phyloP scores from a whole-genome alignment of 495 filamentous ascomycete genomes.

The Extremus antarcticus region DNA sequence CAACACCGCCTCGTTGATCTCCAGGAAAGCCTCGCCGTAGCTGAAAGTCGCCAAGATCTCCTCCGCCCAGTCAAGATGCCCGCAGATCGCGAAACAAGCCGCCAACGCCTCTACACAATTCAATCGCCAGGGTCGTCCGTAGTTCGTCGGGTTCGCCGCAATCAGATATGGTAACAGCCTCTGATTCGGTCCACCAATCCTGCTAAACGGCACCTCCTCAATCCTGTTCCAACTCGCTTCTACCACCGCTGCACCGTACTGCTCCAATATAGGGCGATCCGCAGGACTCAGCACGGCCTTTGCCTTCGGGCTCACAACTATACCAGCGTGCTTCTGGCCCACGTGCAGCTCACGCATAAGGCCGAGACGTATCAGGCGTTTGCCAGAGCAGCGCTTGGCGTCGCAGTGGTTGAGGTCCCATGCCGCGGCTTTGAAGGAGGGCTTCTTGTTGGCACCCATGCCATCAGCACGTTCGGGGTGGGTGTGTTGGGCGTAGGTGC shows the following conservation, averaged over 20 bases:
- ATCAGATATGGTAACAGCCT: slow-evolving; percentile 75
- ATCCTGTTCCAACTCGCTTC: slow-evolving; percentile 95
- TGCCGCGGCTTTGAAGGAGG: slow-evolving; percentile 81
- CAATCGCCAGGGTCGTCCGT: slow-evolving; percentile 83
- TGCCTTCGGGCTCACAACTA: slow-evolving; percentile 87
- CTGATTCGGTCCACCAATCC: slow-evolving; percentile 64
- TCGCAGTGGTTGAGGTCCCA: slow-evolving; percentile 98
- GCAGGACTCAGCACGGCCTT: slow-evolving; percentile 72
- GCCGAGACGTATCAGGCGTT: slow-evolving; percentile 80
- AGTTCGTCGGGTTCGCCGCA: slow-evolving; percentile 94
- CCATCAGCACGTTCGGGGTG: slow-evolving; percentile 25
- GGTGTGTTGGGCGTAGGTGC: slow-evolving; percentile 34
- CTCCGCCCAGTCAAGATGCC: slow-evolving; percentile 80
- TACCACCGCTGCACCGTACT: slow-evolving; percentile 87
- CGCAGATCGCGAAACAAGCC: slow-evolving; percentile 84
- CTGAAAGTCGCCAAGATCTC: slow-evolving; percentile 71
- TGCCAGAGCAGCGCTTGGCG: slow-evolving; percentile 91
- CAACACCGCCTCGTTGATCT: slow-evolving; percentile 74
- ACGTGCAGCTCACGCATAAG: slow-evolving; percentile 88
- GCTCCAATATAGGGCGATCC: slow-evolving; percentile 68
- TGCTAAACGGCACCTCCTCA: slow-evolving; percentile 77
- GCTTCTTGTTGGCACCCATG: slow-evolving; percentile 29
- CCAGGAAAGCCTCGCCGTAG: slow-evolving; percentile 76
- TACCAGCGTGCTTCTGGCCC: slow-evolving; percentile 79
- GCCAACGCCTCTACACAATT: slow-evolving; percentile 95